A percentile compares a stretch with the other conserved stretches of the same genome.
Conservation (phyloP, 1,284 basidiomycete species). For the Tilletia caries region DNA sequence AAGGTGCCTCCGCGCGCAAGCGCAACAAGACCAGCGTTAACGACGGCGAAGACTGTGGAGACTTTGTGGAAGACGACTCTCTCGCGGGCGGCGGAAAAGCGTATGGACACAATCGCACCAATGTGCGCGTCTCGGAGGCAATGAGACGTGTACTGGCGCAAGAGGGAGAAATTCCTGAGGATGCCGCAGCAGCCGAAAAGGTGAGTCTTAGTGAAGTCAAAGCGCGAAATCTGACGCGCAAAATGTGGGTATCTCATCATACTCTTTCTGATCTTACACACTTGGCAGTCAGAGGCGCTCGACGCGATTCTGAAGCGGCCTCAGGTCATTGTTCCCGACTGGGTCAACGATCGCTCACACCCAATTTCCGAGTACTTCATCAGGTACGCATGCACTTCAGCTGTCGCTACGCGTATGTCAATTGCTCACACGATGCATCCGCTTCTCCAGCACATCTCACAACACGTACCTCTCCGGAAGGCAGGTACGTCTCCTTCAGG, state of each 20-base stretch:
- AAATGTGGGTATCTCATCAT: background rate
- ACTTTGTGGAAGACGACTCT: slow-evolving; percentile 35
- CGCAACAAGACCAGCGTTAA: slow-evolving; percentile 20
- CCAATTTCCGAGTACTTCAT: slow-evolving; percentile 44
- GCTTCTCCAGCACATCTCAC: slow-evolving; percentile 14
- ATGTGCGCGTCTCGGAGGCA: slow-evolving; percentile 34
- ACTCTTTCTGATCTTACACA: background rate
- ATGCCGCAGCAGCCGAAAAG: slow-evolving; percentile 27
- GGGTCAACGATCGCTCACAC: slow-evolving; percentile 33
- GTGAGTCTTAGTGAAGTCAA: background rate
- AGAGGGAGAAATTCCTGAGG: slow-evolving; percentile 25
- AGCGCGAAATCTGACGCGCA: background rate
- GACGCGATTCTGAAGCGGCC: slow-evolving; percentile 31
- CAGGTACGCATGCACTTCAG: slow-evolving; percentile 51
- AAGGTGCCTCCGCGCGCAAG: slow-evolving; percentile 2
- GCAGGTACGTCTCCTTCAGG: background rate
- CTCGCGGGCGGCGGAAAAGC: slow-evolving; percentile 45
- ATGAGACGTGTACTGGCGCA: slow-evolving; percentile 32
- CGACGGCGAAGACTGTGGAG: slow-evolving; percentile 42
- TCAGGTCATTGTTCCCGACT: slow-evolving; percentile 34
- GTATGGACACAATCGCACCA: slow-evolving; percentile 33
- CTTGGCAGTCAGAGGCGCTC: slow-evolving; percentile 23
- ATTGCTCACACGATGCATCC: background rate
- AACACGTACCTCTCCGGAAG: slow-evolving; percentile 62
- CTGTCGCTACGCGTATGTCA: background rate